phyloP scores from a whole-genome alignment of 192 early-diverging fungal species.

The Coemansia sp. region DNA sequence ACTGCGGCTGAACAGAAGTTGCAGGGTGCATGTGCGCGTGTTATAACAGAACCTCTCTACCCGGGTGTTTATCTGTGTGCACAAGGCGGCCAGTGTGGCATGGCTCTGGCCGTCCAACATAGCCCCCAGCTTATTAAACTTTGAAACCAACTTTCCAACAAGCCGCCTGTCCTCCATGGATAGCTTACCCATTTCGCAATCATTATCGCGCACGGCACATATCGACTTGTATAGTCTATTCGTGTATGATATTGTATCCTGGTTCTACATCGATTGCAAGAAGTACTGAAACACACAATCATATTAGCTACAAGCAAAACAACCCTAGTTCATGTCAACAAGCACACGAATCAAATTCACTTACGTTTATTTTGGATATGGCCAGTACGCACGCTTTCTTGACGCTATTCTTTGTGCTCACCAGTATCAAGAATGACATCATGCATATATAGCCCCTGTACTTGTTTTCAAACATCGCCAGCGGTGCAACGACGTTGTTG shows the following conservation, averaged over 20 bases:
- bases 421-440: neutral
- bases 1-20: conserved; percentile 40
- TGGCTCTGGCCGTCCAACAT: conserved; percentile 58
- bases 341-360: no score
- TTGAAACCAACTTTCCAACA: conserved; percentile 58
- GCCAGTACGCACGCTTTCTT: neutral
- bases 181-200: neutral
- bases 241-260: neutral
- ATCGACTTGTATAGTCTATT: neutral
- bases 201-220: neutral
- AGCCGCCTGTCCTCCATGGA: conserved; percentile 45
- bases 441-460: neutral
- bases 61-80: conserved; percentile 51
- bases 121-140: conserved; percentile 65
- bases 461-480: neutral
- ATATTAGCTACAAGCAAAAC: no score
- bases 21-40: conserved; percentile 54
- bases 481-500: neutral
- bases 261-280: neutral
- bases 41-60: conserved; percentile 60
- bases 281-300: no score
- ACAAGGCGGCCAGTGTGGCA: conserved; percentile 56
- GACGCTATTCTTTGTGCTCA: neutral
- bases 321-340: neutral
- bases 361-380: neutral